A percentile compares a stretch with the other conserved stretches of the same genome.
phyloP scores from a whole-genome alignment of 768 basidiomycete genomes.

The Chalciporus sphaerocephalus region DNA sequence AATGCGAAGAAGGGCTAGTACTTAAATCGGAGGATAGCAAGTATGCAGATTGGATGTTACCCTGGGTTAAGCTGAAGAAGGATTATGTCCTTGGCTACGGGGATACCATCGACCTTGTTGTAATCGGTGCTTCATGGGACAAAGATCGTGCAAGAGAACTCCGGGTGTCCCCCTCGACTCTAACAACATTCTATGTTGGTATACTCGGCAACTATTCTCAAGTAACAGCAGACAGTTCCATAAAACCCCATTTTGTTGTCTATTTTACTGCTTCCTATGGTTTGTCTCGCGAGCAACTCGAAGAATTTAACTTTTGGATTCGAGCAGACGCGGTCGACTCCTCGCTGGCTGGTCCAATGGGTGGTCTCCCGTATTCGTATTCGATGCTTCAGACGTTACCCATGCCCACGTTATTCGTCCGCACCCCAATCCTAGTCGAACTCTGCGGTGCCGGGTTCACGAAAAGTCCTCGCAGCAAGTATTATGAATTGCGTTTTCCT shows the following conservation, averaged over 20 bases:
- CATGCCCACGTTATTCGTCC: conserved; percentile 54
- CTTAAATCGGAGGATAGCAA: conserved; percentile 67
- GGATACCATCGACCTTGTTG: conserved; percentile 72
- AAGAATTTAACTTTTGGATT: conserved; percentile 67
- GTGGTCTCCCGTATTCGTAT: conserved; percentile 52
- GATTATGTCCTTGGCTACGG: conserved; percentile 87
- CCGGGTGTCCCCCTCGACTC: conserved; percentile 63
- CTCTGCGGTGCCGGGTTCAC: conserved; percentile 82
- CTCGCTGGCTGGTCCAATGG: not conserved
- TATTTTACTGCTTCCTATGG: conserved; percentile 81
- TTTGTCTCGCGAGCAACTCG: conserved; percentile 58
- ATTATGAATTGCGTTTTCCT: conserved; percentile 83
- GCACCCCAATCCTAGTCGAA: conserved; percentile 63
- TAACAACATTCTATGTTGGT: conserved; percentile 81
- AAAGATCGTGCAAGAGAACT: conserved; percentile 73
- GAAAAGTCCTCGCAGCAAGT: conserved; percentile 56
- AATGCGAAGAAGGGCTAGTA: conserved; percentile 66
- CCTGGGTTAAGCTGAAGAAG: conserved; percentile 87
- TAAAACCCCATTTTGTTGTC: conserved; percentile 60
- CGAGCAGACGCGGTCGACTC: conserved; percentile 25
- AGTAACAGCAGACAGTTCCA: conserved; percentile 30
- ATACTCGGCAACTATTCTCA: conserved; percentile 49
- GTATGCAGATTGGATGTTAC: conserved; percentile 60
- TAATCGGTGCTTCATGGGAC: conserved; percentile 79
- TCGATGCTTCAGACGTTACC: conserved; percentile 44